A percentile compares a stretch with the other conserved stretches of the same genome.
These are phyloP conservation scores for Wallacemonas sp. DNA, from an alignment of 208 protist genomes.

Conservation along the genomic window DNA sequence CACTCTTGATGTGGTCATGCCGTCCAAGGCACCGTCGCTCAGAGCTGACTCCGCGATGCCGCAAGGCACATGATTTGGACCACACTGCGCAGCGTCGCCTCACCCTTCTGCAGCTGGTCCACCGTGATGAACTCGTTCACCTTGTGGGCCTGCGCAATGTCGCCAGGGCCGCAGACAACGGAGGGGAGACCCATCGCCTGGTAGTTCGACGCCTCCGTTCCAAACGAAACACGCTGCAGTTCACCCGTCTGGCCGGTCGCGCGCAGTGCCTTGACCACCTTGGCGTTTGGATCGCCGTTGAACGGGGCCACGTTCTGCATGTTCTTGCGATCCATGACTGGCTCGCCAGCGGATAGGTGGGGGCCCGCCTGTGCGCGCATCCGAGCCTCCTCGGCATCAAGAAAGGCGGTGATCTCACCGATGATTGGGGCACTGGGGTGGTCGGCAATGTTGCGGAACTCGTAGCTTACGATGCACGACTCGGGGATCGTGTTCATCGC, in stretches of 20 bases:
- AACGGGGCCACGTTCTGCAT: constrained; percentile 27
- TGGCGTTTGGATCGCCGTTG: constrained; percentile 9
- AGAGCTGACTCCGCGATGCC: constrained; percentile 25
- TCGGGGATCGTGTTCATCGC: constrained; percentile 59
- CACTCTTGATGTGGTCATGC: too few relatives aligned
- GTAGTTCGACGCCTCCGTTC: constrained; percentile 54
- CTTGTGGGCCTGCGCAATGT: constrained; percentile 64
- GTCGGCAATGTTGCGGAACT: constrained; percentile 53
- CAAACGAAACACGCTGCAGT: constrained; percentile 44
- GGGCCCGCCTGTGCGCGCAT: not conserved
- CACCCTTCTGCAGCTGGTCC: constrained; percentile 50
- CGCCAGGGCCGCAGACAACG: constrained; percentile 60
- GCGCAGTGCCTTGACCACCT: constrained; percentile 32
- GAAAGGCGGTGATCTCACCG: constrained; percentile 25
- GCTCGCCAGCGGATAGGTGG: not conserved
- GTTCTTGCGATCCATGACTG: constrained; percentile 5
- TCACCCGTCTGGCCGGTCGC: constrained; percentile 4
- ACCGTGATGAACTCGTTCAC: constrained; percentile 61
- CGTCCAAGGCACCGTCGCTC: too few relatives aligned
- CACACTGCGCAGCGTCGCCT: constrained; percentile 27
- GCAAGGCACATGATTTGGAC: constrained; percentile 25
- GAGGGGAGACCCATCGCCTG: constrained; percentile 46
- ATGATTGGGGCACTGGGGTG: constrained; percentile 21
- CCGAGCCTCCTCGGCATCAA: constrained; percentile 15
- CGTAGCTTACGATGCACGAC: constrained; percentile 34